Conservation (phyloP, 352 stramenopile genomes). For the Pythium aquatile region DNA sequence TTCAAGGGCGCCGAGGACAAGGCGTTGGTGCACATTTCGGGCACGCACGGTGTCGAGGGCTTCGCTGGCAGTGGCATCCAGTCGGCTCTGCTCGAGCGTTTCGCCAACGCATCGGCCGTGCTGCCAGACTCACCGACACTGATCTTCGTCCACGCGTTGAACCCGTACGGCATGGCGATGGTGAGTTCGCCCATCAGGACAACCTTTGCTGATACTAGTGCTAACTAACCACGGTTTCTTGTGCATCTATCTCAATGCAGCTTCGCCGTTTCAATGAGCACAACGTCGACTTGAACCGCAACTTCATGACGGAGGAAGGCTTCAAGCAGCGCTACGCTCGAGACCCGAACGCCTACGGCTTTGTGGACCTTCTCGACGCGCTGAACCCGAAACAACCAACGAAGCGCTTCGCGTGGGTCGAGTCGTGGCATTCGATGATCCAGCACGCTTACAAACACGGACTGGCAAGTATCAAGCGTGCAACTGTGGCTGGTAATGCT, state of each 20-base stretch:
- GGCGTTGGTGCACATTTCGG: constrained; percentile 41
- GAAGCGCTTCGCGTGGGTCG: constrained; percentile 37
- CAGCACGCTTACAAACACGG: constrained; percentile 36
- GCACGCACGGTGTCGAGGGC: constrained; percentile 49
- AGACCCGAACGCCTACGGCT: constrained; percentile 78
- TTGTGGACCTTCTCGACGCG: constrained; percentile 68
- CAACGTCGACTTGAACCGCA: constrained; percentile 94
- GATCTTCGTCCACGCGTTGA: constrained; percentile 79
- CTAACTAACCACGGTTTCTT: too few relatives aligned
- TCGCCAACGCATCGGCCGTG: constrained; percentile 10
- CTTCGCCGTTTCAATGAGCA: constrained; percentile 90
- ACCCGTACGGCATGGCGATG: constrained; percentile 78
- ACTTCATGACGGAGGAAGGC: constrained; percentile 64
- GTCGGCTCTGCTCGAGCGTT: constrained; percentile 30
- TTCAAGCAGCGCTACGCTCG: constrained; percentile 44
- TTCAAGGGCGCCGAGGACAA: constrained; percentile 23
- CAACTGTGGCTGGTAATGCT: constrained; percentile 89
- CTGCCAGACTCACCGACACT: constrained; percentile 39
- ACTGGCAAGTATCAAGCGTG: constrained; percentile 64
- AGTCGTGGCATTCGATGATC: constrained; percentile 31
- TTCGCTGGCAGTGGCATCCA: constrained; percentile 64
- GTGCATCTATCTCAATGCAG: constrained; percentile 21
- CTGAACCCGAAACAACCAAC: constrained; percentile 54
- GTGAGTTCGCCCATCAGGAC: constrained; percentile 10
- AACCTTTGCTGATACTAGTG: too few relatives aligned